Base-by-base conservation (phyloP, 768 basidiomycete genomes). In the Coprinellus micaceus region DNA sequence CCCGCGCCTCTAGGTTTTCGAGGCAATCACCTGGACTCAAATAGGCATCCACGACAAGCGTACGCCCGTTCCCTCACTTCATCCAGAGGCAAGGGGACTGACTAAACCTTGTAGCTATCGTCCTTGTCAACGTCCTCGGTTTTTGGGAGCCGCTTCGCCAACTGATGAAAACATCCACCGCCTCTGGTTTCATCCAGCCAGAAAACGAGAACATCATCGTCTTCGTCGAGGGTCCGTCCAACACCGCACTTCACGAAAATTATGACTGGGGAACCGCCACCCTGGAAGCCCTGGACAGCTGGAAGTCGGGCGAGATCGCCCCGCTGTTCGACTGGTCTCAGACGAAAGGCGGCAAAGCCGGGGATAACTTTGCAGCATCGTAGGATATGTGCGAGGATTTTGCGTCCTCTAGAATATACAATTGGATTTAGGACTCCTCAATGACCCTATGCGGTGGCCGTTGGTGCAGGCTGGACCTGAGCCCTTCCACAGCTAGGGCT, bases 11-110 rank as follows among this genome's bases (percentile, higher is more conserved):
- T 60, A 92, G 89, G 72, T 92, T n/a, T 70, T 97, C 26, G 96
- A 98, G 71, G 94, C 91, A 59, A 82, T 86, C 13, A 97, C 95
- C 0, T 99, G 96, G 96, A 91, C 90, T 19, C 96, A 98, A 65
- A 69, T 97, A 4, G 88, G 89, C 19, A 88, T 95, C 41, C 91
- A 94, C 67, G 78, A 82, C 53, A 93, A 93, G 74, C 91, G 91
- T 91, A 66, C 60, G 82, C 45, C 58, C 21, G 2, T 4, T 4
- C 26, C 26, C n/a, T 24, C 30, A 33, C 45, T 43, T 30, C 17
- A 21, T 45, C 40, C 7, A 22, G n/a, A 15, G 13, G 19, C 24
- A 41, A 30, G 10, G 19, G 17, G 36, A 19, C 29, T 55, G 5
- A 26, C 54, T 33, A 19, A 36, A 33, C n/a, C 22, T 22, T 11